Conservation (phyloP, 257 asterid genomes). For the Euphrasia confusa region DNA sequence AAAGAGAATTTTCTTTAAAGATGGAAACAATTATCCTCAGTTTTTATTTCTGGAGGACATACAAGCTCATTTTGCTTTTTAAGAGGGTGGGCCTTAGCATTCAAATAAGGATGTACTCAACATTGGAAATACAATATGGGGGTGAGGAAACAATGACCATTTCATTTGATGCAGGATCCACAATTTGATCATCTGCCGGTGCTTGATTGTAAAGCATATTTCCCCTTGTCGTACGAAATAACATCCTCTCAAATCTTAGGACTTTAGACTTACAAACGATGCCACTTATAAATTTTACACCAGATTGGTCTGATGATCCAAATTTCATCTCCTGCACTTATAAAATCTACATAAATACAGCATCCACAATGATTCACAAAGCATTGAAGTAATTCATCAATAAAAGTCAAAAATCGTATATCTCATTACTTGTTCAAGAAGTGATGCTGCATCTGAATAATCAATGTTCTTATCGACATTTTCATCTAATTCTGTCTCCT, state of each 20-base stretch:
- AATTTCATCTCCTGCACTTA: conserved; percentile 76
- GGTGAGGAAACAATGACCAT: conserved; percentile 45
- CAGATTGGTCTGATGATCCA: conserved; percentile 77
- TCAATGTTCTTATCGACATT: conserved; percentile 39
- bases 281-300: conserved; percentile 90
- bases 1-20: background rate
- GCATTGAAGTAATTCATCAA: conserved; percentile 5
- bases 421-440: conserved; percentile 72
- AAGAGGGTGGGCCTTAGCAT: conserved; percentile 6
- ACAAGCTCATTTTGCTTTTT: background rate
- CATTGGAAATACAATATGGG: conserved; percentile 15
- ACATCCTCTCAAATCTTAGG: conserved; percentile 84
- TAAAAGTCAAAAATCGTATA: conserved; percentile 21
- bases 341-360: conserved; percentile 29
- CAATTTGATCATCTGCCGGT: conserved; percentile 63
- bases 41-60: no score
- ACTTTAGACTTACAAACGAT: conserved; percentile 76
- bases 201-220: conserved; percentile 94
- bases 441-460: conserved; percentile 57
- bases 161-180: conserved; percentile 83
- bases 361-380: conserved; percentile 25
- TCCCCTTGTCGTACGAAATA: conserved; percentile 97
- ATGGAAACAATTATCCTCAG: background rate
- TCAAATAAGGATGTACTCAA: no score
- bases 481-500: conserved; percentile 82